Base-by-base conservation (phyloP, 768 basidiomycete species). In the Suillus spraguei region DNA sequence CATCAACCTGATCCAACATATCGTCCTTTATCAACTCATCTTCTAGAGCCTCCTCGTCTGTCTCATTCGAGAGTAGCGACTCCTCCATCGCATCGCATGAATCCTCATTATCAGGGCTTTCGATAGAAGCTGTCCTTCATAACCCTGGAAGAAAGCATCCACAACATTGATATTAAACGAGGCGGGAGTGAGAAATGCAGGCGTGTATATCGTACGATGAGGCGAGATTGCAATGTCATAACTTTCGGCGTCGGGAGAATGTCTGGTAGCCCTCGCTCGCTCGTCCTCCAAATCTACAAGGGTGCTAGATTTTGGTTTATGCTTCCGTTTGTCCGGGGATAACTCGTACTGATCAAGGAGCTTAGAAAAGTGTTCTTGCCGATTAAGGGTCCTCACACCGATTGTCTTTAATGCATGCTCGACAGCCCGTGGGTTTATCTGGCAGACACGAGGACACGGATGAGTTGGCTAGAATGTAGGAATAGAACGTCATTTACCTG, bases 331-430 rank as follows among this genome's bases (percentile, higher is more conserved):
- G 35, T 36, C 33, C 33, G 35, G 20, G 63, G 66, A 39, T 54
- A 66, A 53, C 46, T 63, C 67, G 24, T 68, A 66, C 8, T 64
- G 52, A 33, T 52, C 62, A 44, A 78, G 60, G 13, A 83, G 65
- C 38, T 71, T 68, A 24, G 75, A 68, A 60, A 87, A 82, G 70
- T 82, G 79, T n/a, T 70, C 66, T 36, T 77, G 73, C 66, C 80
- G 81, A 68, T 70, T 78, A 17, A 72, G 65, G 52, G 71, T 69
- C 13, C 73, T 69, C 24, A 78, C 71, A 2, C 83, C 85, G 70
- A 85, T 76, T 54, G 81, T 77, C 22, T 81, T 77, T 47, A 87
- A 67, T 11, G 83, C 86, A 50, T 82, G 81, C 22, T 78, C 72
- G 53, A 90, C 77, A 60, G 82, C 80, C 17, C 76, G 69, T 9